phyloP scores from a whole-genome alignment of 208 protist genomes.

The Trichomonas tenax region DNA sequence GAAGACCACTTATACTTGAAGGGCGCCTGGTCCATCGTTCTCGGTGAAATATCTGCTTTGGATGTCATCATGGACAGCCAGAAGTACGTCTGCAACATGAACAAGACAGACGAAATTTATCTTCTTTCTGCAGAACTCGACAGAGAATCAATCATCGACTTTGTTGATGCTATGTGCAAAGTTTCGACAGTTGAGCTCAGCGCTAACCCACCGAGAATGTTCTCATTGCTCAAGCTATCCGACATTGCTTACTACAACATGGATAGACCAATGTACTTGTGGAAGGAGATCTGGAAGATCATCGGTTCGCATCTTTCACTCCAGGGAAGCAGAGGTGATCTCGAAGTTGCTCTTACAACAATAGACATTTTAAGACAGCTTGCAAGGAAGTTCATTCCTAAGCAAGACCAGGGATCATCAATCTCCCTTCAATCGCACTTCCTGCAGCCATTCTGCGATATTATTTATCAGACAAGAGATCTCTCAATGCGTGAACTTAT shows the following conservation, averaged over 20 bases:
- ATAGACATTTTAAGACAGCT: background rate
- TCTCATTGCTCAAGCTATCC: background rate
- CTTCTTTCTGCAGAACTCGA: background rate
- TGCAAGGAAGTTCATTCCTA: background rate
- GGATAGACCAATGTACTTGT: background rate
- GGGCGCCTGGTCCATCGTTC: background rate
- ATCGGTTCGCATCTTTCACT: background rate
- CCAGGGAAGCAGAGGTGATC: background rate
- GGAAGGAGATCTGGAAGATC: background rate
- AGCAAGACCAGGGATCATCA: background rate
- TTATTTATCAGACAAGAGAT: background rate
- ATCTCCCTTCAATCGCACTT: background rate
- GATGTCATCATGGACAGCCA: background rate
- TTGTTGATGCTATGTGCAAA: background rate
- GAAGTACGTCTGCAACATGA: background rate
- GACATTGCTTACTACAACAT: background rate
- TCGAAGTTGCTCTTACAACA: background rate
- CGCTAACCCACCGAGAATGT: background rate
- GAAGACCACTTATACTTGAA: background rate
- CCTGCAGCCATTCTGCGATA: background rate
- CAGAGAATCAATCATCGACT: slow-evolving; percentile 11
- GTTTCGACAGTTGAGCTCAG: background rate
- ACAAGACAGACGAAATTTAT: background rate
- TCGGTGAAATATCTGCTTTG: background rate
- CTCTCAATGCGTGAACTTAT: background rate